A percentile compares a stretch with the other conserved stretches of the same genome.
Evolutionary conservation across 2,329 filamentous ascomycete genomes (phyloP).

Genomic region (Sporothrix curviconia): DNA sequence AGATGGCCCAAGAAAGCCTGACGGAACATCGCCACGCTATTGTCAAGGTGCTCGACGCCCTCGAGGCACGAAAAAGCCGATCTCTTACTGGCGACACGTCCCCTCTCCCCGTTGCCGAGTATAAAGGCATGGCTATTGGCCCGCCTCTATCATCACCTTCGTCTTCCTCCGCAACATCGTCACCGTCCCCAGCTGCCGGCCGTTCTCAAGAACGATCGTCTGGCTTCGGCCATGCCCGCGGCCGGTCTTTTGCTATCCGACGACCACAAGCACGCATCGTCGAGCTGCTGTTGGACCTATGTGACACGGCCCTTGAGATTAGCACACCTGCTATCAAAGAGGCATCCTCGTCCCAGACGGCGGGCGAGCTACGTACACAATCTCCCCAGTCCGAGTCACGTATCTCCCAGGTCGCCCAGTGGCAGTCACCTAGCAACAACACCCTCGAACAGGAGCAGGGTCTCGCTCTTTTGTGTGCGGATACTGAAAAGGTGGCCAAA

Average conservation of each 20-base stretch:
- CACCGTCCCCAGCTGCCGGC: constrained; percentile 56
- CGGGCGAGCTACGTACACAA: constrained; percentile 79
- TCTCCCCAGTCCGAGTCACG: constrained; percentile 94
- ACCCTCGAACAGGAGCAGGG: constrained; percentile 92
- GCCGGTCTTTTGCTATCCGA: constrained; percentile 83
- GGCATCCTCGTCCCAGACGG: constrained; percentile 50
- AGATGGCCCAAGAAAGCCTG: constrained; percentile 87
- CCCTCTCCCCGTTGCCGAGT: constrained; percentile 60
- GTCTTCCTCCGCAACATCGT: constrained; percentile 39
- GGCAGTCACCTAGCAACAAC: constrained; percentile 89
- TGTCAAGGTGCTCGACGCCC: constrained; percentile 86
- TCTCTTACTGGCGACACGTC: constrained; percentile 45
- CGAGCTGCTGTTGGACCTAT: constrained; percentile 87
- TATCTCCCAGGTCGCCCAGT: constrained; percentile 89
- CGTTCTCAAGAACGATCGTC: constrained; percentile 64
- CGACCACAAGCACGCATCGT: constrained; percentile 88
- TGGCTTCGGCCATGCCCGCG: constrained; percentile 71
- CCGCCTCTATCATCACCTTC: constrained; percentile 59
- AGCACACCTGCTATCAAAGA: constrained; percentile 93
- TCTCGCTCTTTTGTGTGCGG: constrained; percentile 75
- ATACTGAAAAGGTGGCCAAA: constrained; percentile 78
- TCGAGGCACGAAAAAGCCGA: constrained; percentile 71
- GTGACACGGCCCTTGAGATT: constrained; percentile 91
- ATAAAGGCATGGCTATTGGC: constrained; percentile 82
- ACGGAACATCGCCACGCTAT: constrained; percentile 91